These are phyloP conservation scores for Mariannaea sp. DNA, from an alignment of 2,329 filamentous ascomycete genomes.

Conservation along the genomic window DNA sequence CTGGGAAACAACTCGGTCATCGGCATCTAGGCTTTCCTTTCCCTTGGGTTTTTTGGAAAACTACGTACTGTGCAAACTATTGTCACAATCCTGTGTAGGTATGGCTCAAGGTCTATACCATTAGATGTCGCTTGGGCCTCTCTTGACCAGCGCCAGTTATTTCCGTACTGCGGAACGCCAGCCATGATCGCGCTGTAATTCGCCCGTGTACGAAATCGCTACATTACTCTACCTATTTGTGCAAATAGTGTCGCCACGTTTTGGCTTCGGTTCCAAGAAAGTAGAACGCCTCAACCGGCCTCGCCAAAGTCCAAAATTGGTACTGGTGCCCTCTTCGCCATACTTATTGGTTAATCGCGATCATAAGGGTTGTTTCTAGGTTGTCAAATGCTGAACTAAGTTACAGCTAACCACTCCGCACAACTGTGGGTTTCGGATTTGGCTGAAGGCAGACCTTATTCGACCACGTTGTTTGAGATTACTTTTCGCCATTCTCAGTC, in stretches of 20 bases:
- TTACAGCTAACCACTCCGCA: background rate
- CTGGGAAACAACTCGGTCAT: conserved; percentile 7
- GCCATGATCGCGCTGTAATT: background rate
- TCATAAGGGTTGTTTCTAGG: conserved; percentile 5
- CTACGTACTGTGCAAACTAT: no score
- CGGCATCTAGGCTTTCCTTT: background rate
- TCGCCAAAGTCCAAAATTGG: background rate
- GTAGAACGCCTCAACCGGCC: conserved; percentile 27
- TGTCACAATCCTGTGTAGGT: no score
- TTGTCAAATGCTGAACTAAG: background rate
- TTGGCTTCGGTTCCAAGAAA: conserved; percentile 22
- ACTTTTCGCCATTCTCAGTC: conserved; percentile 7
- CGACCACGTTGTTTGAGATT: background rate
- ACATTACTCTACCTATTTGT: no score
- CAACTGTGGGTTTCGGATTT: conserved; percentile 4
- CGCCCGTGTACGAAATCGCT: no score
- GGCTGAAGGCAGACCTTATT: conserved; percentile 20
- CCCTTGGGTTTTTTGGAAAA: conserved; percentile 14
- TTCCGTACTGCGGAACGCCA: conserved; percentile 21
- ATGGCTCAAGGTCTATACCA: no score
- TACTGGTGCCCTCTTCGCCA: no score
- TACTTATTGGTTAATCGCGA: background rate
- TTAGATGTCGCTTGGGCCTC: conserved; percentile 13
- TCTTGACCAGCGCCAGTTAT: conserved; percentile 26
- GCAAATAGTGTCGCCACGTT: background rate